Base-by-base conservation (phyloP, 2,329 filamentous ascomycete genomes). In the Talaromyces rugulosus region DNA sequence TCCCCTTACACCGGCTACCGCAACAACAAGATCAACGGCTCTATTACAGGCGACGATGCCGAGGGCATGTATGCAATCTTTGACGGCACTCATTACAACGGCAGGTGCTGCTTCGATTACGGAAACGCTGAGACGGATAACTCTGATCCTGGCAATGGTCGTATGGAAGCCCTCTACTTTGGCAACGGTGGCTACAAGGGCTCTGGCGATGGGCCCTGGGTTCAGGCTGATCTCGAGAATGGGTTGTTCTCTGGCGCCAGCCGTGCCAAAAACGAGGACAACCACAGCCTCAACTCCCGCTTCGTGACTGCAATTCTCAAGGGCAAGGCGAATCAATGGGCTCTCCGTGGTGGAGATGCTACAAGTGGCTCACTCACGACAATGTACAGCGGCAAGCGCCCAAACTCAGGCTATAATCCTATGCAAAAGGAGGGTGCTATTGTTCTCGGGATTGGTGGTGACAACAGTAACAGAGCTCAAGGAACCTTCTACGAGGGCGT, bases 111-210 rank as follows among this genome's bases (percentile, higher is more conserved):
- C 36, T 61, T 57, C 31, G 59, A 61, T 42, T 61, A 61, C 18
- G 59, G 59, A 33, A 61, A 61, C 12, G 59, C 59, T 44, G 59
- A 61, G 33, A 61, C 44, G 9, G 51, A 55, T n/a, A 57, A 23
- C 40, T 53, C 42, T 3, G 59, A 61, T 42, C 51, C 59, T 3
- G 59, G 59, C 9, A 52, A 53, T 36, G 59, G 59, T 12, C 54
- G 40, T 28, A 61, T 61, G 60, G 60, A 62, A 51, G 60, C 60
- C n/a, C 42, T 62, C 50, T 62, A 62, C 16, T 62, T 58, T 36
- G 60, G 60, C 9, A 51, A 53, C 9, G n/a, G 16, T 11, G 53
- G 44, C 11, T 31, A 28, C 34, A 42, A 50, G 47, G 60, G 60
- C 16, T 30, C 9, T 44, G 60, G 60, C n/a, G 52, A 31, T 36